Percentiles rank a stretch among this genome's conserved stretches.
Evolutionary conservation across 2,329 filamentous ascomycete species (phyloP).

Genomic region (Teratosphaeria epicoccoides): DNA sequence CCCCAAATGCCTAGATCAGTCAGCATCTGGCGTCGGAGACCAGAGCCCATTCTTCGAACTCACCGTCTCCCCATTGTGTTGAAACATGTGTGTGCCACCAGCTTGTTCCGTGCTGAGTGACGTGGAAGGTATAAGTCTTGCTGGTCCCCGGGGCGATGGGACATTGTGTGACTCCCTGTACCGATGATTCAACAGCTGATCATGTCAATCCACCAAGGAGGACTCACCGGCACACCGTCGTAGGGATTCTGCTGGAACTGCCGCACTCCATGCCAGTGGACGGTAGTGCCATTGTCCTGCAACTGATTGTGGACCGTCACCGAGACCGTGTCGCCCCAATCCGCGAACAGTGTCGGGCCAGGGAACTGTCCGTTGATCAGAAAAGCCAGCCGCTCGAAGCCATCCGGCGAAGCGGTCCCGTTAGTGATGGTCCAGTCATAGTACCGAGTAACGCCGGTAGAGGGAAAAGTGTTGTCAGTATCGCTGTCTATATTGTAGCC

Average conservation of each 20-base stretch:
- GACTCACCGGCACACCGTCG: constrained; percentile 1
- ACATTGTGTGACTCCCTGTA: background rate
- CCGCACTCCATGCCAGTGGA: constrained; percentile 2
- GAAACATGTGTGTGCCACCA: background rate
- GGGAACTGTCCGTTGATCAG: background rate
- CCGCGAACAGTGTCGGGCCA: background rate
- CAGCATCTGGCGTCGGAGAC: constrained; percentile 52
- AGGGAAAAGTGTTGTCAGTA: constrained; percentile 11
- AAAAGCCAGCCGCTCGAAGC: constrained; percentile 10
- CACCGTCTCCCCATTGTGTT: constrained; percentile 12
- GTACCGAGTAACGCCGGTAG: constrained; percentile 22
- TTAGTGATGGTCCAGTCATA: constrained; percentile 22
- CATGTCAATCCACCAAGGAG: too few relatives aligned
- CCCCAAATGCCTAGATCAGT: constrained; percentile 52
- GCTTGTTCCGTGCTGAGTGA: background rate
- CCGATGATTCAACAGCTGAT: background rate
- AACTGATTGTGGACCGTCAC: constrained; percentile 19
- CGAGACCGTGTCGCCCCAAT: constrained; percentile 17
- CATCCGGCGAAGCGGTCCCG: constrained; percentile 19
- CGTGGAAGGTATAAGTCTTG: constrained; percentile 31
- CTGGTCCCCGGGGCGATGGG: constrained; percentile 2
- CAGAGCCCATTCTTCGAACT: constrained; percentile 46
- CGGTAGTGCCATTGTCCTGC: constrained; percentile 1
- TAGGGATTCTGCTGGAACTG: background rate
- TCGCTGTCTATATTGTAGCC: background rate